Evolutionary conservation across 345 rosid species (phyloP).

Genomic region (Anastatica hierochuntica): DNA sequence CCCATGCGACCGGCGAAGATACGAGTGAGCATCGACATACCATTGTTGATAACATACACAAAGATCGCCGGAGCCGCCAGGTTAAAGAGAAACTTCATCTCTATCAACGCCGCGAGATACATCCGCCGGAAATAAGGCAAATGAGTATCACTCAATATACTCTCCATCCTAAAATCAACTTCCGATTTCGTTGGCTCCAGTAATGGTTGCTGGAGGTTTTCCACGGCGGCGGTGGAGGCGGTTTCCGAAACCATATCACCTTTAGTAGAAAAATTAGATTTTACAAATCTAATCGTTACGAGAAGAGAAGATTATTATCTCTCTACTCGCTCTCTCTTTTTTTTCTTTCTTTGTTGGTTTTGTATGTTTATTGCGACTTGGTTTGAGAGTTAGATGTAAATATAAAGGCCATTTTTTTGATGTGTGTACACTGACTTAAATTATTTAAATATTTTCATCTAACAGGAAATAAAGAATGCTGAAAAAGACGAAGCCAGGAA

Average conservation of each 20-base stretch:
- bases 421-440: too few relatives aligned
- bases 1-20: constrained; percentile 57
- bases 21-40: constrained; percentile 48
- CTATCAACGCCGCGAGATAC: constrained; percentile 36
- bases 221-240: not conserved
- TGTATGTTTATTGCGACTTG: too few relatives aligned
- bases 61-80: constrained; percentile 50
- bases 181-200: constrained; percentile 20
- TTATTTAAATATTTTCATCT: too few relatives aligned
- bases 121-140: constrained; percentile 29
- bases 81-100: constrained; percentile 34
- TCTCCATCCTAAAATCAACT: constrained; percentile 38
- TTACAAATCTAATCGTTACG: too few relatives aligned
- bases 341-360: too few relatives aligned
- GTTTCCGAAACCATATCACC: constrained; percentile 27
- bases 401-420: too few relatives aligned
- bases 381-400: too few relatives aligned
- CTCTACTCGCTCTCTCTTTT: too few relatives aligned
- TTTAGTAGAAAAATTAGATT: too few relatives aligned
- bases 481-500: too few relatives aligned
- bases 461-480: too few relatives aligned
- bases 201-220: constrained; percentile 20
- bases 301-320: too few relatives aligned
- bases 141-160: constrained; percentile 26
- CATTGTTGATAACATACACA: constrained; percentile 47